Conservation (phyloP, 73 alveolate genomes). For the Paramecium biaurelia region DNA sequence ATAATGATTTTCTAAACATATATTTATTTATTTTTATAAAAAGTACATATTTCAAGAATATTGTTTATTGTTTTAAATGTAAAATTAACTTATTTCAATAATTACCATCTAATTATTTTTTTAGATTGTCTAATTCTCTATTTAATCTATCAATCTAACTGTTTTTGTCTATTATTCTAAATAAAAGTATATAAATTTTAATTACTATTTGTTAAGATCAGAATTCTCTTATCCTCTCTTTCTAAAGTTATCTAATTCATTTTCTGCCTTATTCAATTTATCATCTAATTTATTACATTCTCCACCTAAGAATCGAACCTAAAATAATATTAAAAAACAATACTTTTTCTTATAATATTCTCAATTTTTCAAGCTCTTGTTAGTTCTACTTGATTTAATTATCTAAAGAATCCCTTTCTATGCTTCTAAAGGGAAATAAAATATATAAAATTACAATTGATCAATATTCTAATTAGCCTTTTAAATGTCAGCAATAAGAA, state of each 20-base stretch:
- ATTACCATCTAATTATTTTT: background rate
- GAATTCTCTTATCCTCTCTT: slow-evolving; percentile 18
- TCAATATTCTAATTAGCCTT: background rate
- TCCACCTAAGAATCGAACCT: background rate
- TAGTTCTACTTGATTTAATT: background rate
- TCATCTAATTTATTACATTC: background rate
- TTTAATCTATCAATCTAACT: background rate
- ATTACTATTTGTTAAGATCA: slow-evolving; percentile 14
- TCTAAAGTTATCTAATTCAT: slow-evolving; percentile 34
- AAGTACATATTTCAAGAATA: background rate
- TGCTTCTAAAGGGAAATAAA: background rate
- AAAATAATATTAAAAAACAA: background rate
- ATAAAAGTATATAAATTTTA: background rate
- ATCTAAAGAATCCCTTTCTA: background rate
- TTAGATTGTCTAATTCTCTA: background rate
- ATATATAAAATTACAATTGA: background rate
- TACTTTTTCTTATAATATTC: background rate
- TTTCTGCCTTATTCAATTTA: background rate
- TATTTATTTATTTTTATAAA: background rate
- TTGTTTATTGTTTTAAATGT: background rate
- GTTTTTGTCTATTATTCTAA: slow-evolving; percentile 4
- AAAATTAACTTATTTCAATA: background rate
- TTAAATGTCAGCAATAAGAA: background rate
- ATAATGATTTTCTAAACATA: background rate
- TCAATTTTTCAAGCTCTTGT: background rate